Percentiles rank a stretch among this genome's conserved stretches.
Evolutionary conservation across 148 eudicot species (phyloP).

Genomic region (Fagopyrum tataricum): DNA sequence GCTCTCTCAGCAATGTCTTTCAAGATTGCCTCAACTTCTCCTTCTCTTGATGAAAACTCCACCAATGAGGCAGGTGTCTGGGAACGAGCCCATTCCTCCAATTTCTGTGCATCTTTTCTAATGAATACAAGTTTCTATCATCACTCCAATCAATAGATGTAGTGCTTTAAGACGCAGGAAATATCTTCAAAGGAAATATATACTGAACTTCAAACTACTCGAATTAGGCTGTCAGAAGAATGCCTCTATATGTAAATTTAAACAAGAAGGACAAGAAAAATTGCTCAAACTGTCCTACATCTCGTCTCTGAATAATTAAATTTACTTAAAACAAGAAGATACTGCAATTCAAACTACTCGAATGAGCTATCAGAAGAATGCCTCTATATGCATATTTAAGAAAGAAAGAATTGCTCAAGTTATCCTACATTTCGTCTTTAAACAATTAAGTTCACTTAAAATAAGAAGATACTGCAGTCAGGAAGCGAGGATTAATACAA

Average conservation of each 20-base stretch:
- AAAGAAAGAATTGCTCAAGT: too few relatives aligned
- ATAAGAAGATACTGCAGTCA: neutral
- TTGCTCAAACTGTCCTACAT: neutral
- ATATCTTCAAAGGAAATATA: neutral
- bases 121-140: constrained; percentile 21
- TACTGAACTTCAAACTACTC: neutral
- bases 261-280: too few relatives aligned
- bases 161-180: neutral
- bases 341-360: too few relatives aligned
- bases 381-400: too few relatives aligned
- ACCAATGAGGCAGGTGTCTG: constrained; percentile 63
- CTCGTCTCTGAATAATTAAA: neutral
- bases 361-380: too few relatives aligned
- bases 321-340: neutral
- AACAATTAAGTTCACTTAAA: neutral
- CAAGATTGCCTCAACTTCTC: constrained; percentile 67
- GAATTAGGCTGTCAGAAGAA: neutral
- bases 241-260: too few relatives aligned
- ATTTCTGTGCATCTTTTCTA: constrained; percentile 79
- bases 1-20: constrained; percentile 91
- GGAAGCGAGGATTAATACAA: neutral
- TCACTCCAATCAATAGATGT: constrained; percentile 11
- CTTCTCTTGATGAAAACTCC: constrained; percentile 69
- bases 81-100: constrained; percentile 87
- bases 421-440: neutral